Evolutionary conservation across 345 rosid species (phyloP), one percentile per base, ranked within the genome.

Genomic region (Turritis glabra): DNA sequence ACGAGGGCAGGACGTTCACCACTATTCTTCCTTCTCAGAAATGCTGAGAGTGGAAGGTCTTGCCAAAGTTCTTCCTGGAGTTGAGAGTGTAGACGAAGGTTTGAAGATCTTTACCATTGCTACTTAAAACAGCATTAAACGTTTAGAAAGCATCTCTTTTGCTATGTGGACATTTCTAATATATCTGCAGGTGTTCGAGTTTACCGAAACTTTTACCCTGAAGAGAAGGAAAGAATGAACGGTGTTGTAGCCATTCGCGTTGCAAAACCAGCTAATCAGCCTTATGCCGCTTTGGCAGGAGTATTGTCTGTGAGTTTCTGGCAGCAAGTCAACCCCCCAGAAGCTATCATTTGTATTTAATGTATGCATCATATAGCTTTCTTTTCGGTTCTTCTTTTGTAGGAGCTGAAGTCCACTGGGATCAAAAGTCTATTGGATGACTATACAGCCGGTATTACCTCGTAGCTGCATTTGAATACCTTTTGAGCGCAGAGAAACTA

Each of bases 191-290:
- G 96, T 54, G 84, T 87, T 40, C 69, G 38, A 79, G 69, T 91
- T 69, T 89, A 87, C 33, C 63, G 94, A 78, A 87, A 84, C 70
- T 89, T 87, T 69, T 93, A 93, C 56, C 22, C 87, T 1, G 89
- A 86, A 80, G 89, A 89, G 72, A 84, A 83, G 74, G 96, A 91
- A 79, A 80, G 61, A 67, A 69, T 75, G 18, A 83, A 84, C 58
- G 97, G 96, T 63, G 92, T 93, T 64, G 71, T 88, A n/a, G 88
- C 92, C 14, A 81, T 93, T 64, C 63, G 35, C 64, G 77, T 86
- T 71, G 75, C 82, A 23, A 87, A 80, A 78, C 55, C 79, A 70
- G 77, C 51, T 72, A 63, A 73, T 53, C 97, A 88, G 71, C 97
- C 96, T 14, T 85, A 70, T 72, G 70, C 79, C 61, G 67, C 67